These are phyloP conservation scores for Rhodotorula graminis DNA, from an alignment of 768 basidiomycete species.

Conservation along the genomic window DNA sequence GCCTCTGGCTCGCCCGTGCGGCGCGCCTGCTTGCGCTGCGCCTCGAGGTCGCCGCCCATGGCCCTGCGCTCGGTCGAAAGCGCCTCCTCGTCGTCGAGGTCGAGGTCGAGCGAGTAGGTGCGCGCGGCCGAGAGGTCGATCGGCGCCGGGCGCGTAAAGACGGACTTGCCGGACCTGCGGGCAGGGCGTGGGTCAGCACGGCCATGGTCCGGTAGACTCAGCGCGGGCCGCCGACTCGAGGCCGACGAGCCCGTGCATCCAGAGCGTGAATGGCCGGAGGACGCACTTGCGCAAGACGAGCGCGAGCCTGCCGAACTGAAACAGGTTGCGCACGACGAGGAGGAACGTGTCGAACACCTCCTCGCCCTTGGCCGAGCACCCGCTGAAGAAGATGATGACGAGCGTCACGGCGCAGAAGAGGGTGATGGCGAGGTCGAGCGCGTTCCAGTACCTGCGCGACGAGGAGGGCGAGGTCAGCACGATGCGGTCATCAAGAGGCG, in stretches of 20 bases:
- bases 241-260: no score
- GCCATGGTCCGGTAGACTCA: no score
- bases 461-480: neutral
- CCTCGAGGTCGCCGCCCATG: constrained; percentile 33
- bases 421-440: constrained; percentile 56
- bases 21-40: constrained; percentile 16
- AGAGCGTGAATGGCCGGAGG: no score
- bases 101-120: constrained; percentile 49
- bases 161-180: constrained; percentile 50
- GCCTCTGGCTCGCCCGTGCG: neutral
- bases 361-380: constrained; percentile 86
- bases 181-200: no score
- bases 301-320: constrained; percentile 59
- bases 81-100: constrained; percentile 50
- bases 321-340: constrained; percentile 82
- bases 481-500: no score
- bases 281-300: constrained; percentile 88
- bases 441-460: constrained; percentile 34
- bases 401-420: constrained; percentile 83
- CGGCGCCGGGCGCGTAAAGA: constrained; percentile 47
- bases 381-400: constrained; percentile 79
- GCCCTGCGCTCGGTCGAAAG: constrained; percentile 31
- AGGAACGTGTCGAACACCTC: constrained; percentile 88
- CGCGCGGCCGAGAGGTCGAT: constrained; percentile 51
- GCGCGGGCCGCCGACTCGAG: no score